phyloP scores from a whole-genome alignment of 371 early-diverging fungal species.

The Actinomortierella ambigua region DNA sequence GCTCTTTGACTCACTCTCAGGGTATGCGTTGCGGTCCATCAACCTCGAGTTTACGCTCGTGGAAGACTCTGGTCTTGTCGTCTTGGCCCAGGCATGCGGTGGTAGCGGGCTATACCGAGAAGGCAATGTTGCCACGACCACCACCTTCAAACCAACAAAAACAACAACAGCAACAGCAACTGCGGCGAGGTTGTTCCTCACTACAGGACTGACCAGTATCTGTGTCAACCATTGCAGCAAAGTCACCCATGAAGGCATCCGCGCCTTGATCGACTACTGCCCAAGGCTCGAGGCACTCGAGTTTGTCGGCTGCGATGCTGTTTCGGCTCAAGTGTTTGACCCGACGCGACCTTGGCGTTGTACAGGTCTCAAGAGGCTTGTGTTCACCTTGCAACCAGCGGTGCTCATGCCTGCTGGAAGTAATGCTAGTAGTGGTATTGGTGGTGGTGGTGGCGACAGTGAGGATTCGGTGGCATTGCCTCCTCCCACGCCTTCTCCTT shows the following conservation, averaged over 20 bases:
- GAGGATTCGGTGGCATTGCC: no score
- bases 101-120: no score
- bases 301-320: constrained; percentile 30
- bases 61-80: constrained; percentile 33
- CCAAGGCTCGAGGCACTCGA: constrained; percentile 26
- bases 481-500: no score
- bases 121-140: no score
- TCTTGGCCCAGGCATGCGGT: constrained; percentile 12
- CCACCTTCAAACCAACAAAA: no score
- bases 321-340: constrained; percentile 35
- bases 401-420: constrained; percentile 7
- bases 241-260: constrained; percentile 35
- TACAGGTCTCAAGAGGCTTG: constrained; percentile 19
- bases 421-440: not conserved
- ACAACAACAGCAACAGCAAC: not conserved
- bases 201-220: constrained; percentile 18
- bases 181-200: no score
- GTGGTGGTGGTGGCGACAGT: not conserved
- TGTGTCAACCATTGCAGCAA: constrained; percentile 29
- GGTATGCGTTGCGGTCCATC: constrained; percentile 18
- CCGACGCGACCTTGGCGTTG: constrained; percentile 19
- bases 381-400: constrained; percentile 37
- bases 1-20: constrained; percentile 21
- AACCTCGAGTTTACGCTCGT: constrained; percentile 44
- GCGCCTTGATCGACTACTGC: constrained; percentile 16